Percentiles rank a stretch among this genome's conserved stretches.
phyloP scores from a whole-genome alignment of 495 filamentous ascomycete species.

The Xylaria flabelliformis region DNA sequence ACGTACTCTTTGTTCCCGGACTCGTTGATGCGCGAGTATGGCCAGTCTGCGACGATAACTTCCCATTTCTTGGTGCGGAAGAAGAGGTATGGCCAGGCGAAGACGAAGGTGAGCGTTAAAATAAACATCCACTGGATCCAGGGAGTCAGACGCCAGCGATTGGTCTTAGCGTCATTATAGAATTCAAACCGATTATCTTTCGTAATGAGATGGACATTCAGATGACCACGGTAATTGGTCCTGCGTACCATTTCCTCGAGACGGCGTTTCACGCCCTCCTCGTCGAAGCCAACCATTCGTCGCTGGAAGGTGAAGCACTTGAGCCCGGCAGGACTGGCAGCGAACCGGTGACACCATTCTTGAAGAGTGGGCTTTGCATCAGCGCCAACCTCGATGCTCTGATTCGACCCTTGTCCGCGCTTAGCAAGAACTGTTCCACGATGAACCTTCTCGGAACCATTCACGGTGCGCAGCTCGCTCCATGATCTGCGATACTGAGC shows the following conservation, averaged over 20 bases:
- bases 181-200: constrained; percentile 55
- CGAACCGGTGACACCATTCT: constrained; percentile 65
- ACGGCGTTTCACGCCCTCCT: constrained; percentile 49
- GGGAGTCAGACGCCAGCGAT: constrained; percentile 60
- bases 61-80: constrained; percentile 67
- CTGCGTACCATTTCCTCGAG: constrained; percentile 56
- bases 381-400: constrained; percentile 46
- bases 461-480: constrained; percentile 43
- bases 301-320: constrained; percentile 60
- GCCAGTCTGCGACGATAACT: constrained; percentile 61
- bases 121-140: constrained; percentile 67
- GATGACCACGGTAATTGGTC: constrained; percentile 66
- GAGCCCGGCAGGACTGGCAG: constrained; percentile 53
- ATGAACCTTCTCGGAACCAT: constrained; percentile 47
- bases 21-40: constrained; percentile 46
- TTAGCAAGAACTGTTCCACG: constrained; percentile 51
- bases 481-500: constrained; percentile 39
- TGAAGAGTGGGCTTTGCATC: constrained; percentile 50
- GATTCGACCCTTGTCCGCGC: constrained; percentile 41
- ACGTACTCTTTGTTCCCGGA: constrained; percentile 49
- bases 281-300: constrained; percentile 59
- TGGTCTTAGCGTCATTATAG: constrained; percentile 61
- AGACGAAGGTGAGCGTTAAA: constrained; percentile 65
- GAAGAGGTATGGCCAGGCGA: constrained; percentile 69
- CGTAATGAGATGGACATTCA: constrained; percentile 59